A percentile compares a stretch with the other conserved stretches of the same genome.
These are phyloP conservation scores for Eucalyptus dawsonii DNA, from an alignment of 345 rosid genomes.

Conservation along the genomic window DNA sequence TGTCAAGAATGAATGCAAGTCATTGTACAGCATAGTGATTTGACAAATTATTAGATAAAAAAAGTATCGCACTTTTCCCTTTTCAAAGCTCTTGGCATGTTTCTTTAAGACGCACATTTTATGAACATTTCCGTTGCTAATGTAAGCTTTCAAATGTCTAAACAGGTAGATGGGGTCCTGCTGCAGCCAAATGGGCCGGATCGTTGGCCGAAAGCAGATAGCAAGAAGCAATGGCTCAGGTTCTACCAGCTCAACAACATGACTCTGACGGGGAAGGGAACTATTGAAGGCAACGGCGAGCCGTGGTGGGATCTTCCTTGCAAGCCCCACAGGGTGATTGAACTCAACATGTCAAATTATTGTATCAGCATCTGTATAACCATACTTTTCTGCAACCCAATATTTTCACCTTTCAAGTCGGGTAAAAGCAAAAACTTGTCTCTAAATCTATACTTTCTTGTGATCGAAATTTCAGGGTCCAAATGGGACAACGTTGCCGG, in stretches of 20 bases:
- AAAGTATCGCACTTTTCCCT: neutral
- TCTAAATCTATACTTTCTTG: neutral
- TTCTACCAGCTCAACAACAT: conserved; percentile 59
- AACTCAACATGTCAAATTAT: neutral
- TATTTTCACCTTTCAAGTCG: neutral
- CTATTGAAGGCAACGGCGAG: conserved; percentile 92
- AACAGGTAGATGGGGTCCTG: conserved; percentile 64
- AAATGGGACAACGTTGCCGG: conserved; percentile 37
- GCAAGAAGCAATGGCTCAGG: conserved; percentile 76
- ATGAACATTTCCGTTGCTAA: neutral
- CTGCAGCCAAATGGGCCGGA: conserved; percentile 94
- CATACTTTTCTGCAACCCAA: neutral
- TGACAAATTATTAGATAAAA: neutral
- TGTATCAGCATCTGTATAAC: neutral
- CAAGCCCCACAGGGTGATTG: conserved; percentile 89
- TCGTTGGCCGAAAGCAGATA: conserved; percentile 72
- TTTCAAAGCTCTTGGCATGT: neutral
- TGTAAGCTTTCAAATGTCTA: neutral
- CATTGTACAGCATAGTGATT: neutral
- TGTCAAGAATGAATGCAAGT: neutral
- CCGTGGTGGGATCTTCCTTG: conserved; percentile 99
- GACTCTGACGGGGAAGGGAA: conserved; percentile 66
- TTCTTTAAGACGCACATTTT: neutral
- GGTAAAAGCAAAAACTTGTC: neutral
- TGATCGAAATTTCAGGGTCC: conserved; percentile 42